These are phyloP conservation scores for Primulina tabacum DNA, from an alignment of 257 asterid species.

Conservation along the genomic window DNA sequence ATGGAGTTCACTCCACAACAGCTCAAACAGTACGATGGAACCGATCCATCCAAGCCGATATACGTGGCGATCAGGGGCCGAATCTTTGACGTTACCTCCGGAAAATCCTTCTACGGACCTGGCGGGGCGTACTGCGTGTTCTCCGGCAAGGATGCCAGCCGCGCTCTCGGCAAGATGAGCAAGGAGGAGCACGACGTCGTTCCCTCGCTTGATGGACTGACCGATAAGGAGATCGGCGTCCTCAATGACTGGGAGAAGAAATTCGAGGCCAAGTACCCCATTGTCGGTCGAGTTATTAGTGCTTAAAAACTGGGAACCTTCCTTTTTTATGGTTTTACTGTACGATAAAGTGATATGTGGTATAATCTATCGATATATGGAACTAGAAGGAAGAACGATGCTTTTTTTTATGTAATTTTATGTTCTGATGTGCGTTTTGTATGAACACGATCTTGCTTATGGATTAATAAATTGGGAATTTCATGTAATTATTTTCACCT, in stretches of 20 bases:
- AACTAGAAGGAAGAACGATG: not conserved
- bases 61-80: conserved; percentile 77
- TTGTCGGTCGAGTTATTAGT: conserved; percentile 56
- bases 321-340: not conserved
- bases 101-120: conserved; percentile 87
- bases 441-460: conserved; percentile 11
- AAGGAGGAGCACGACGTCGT: conserved; percentile 69
- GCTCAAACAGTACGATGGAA: conserved; percentile 74
- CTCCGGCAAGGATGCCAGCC: conserved; percentile 96
- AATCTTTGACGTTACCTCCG: conserved; percentile 78
- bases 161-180: conserved; percentile 98
- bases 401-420: not conserved
- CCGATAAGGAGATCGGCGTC: conserved; percentile 82
- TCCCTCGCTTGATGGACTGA: conserved; percentile 62
- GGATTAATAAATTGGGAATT: not conserved
- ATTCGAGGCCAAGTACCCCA: conserved; percentile 89
- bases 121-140: conserved; percentile 78
- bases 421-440: conserved; percentile 22
- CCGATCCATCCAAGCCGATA: conserved; percentile 81
- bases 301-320: conserved; percentile 16
- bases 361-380: conserved; percentile 20
- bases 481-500: too few relatives aligned
- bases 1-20: conserved; percentile 71
- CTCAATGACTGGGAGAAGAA: conserved; percentile 95
- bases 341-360: conserved; percentile 1